phyloP scores from a whole-genome alignment of 2,329 filamentous ascomycete genomes.

The Arthroderma uncinatum region DNA sequence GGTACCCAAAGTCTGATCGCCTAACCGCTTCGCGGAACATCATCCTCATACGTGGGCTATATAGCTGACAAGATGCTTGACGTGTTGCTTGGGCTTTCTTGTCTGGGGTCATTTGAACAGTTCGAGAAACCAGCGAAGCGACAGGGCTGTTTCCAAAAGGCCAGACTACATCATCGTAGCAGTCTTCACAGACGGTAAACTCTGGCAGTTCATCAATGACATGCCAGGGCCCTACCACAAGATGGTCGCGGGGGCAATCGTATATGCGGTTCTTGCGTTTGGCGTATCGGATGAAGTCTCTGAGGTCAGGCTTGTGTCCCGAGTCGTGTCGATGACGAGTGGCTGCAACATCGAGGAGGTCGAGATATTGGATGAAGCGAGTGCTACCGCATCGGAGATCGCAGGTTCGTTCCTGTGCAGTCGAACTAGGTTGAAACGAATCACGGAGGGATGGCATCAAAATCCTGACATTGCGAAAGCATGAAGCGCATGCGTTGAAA shows the following conservation, averaged over 20 bases:
- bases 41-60: slow-evolving; percentile 65
- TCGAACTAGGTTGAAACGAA: slow-evolving; percentile 45
- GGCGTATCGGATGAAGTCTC: slow-evolving; percentile 53
- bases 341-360: slow-evolving; percentile 45
- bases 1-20: slow-evolving; percentile 53
- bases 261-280: slow-evolving; percentile 46
- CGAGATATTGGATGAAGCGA: slow-evolving; percentile 47
- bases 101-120: slow-evolving; percentile 44
- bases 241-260: slow-evolving; percentile 56
- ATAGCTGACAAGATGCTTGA: slow-evolving; percentile 59
- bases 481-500: slow-evolving; percentile 66
- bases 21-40: slow-evolving; percentile 58
- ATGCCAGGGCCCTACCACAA: slow-evolving; percentile 61
- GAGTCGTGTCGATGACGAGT: slow-evolving; percentile 28
- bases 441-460: slow-evolving; percentile 62
- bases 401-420: slow-evolving; percentile 49
- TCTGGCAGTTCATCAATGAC: slow-evolving; percentile 63
- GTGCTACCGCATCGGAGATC: slow-evolving; percentile 54
- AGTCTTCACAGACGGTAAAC: slow-evolving; percentile 77
- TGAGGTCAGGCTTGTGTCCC: slow-evolving; percentile 39
- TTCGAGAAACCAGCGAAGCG: slow-evolving; percentile 33
- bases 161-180: slow-evolving; percentile 68
- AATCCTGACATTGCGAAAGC: slow-evolving; percentile 59
- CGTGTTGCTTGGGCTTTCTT: slow-evolving; percentile 42
- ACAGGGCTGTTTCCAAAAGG: slow-evolving; percentile 50